Base-by-base conservation (phyloP, 768 basidiomycete species). In the Tephrocybe sp. region DNA sequence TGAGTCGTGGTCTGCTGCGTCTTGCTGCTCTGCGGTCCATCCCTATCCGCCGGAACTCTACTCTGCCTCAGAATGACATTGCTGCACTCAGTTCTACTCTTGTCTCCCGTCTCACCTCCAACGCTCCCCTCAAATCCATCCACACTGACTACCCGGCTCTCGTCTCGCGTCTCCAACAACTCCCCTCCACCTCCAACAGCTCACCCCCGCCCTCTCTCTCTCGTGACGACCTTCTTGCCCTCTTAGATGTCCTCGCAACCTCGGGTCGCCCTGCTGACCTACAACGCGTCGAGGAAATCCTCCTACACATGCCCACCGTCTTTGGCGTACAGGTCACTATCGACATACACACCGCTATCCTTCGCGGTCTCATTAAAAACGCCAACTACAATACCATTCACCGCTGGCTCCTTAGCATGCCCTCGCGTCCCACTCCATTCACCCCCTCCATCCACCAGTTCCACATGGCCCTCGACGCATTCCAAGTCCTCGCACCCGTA, bases 261-360 rank as follows among this genome's bases (percentile, higher is more conserved):
- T 84, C 84, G 1, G 83, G 73, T 3, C 68, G 77, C 16, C 73
- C 73, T 8, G 64, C 73, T 18, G 84, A 87, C 53, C 59, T 84
- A n/a, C 71, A 69, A 44, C 70, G 80, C 51, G 73, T 86, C 43
- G 70, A 78, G 42, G 71, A 74, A 41, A 73, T 86, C 28, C 73
- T 86, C 15, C 54, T 55, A 15, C 78, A 82, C 59, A 66, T 83
- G 61, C 69, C 67, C 36, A 62, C 65, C 35, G 58, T 79, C 3
- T 79, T 84, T 34, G 74, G 75, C 28, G 58, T 79, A 54, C 49
- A 64, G 5, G 70, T 78, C 35, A 74, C 74, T 16, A 61, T 65
- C n/a, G 71, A 75, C 40, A 64, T 78, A 36, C 78, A 84, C 63
- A 73, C 68, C 35, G 64, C 69, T 24, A 72, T 86, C 47, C 53